Base-by-base conservation (phyloP, 2,329 filamentous ascomycete genomes). In the Aspergillus fijiensis region DNA sequence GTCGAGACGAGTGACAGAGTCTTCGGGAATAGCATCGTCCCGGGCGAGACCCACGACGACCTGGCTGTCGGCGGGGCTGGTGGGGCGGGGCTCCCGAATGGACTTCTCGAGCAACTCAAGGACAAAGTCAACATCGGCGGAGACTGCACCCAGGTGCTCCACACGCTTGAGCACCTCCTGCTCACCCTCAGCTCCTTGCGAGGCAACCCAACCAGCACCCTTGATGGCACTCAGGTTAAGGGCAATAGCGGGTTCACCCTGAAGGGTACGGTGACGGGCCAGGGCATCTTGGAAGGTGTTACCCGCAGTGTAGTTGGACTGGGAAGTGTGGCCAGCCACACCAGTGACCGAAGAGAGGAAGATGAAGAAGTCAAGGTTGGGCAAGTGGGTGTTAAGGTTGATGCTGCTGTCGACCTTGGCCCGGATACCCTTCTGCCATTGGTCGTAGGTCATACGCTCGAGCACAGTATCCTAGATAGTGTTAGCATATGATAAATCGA, bases 251-350 rank as follows among this genome's bases (percentile, higher is more conserved):
- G 63, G 63, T 10, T 69, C 60, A 19, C 71, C 70, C 1, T 59
- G 60, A 3, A 57, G 29, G 10, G 51, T 39, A 16, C 72, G 72
- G 23, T 70, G 61, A 35, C 59, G 61, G 1, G 72, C 71, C 16
- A 76, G 57, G 1, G 70, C 70, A 45, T 75, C 72, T 49, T 74
- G 67, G 61, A 69, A 78, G 0, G 73, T 69, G 57, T 70, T 71
- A 27, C 65, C 75, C 14, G 75, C 74, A 14, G 71, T 67, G 58
- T 79, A 79, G 62, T 77, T 79, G 4, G 78, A 72, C 52, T 83
- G 70, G 7, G 76, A 74, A 2, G 72, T 60, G 52, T 78, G 77
- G 5, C 81, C 80, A 4, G 79, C 16, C 14, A 61, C 65, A n/a
- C 82, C 66, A 4, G 74, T 73, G 49, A 75, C 71, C 1, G 72